Evolutionary conservation across 2,329 filamentous ascomycete genomes (phyloP), one percentile per base, ranked within the genome.

Genomic region (Cordyceps javanica): DNA sequence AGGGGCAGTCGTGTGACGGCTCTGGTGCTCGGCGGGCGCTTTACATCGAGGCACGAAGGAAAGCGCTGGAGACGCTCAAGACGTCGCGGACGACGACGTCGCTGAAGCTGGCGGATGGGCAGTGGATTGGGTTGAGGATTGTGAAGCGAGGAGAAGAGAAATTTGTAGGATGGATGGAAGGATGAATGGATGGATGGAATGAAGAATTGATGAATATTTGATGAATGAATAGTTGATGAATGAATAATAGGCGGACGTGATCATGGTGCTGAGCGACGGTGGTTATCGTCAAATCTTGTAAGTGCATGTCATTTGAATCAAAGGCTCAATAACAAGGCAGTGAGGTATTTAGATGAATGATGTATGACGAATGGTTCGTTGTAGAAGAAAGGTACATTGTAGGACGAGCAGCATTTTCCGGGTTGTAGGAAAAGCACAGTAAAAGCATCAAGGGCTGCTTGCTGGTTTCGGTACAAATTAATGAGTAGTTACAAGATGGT

Each of bases 71-170:
- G 53, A 76, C 81, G 55, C 67, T 91, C 50, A 71, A 70, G 58
- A 72, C 75, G 32, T 84, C 87, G 63, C 77, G 73, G 28, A 81
- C 81, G n/a, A 71, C 89, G 58, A 78, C 93, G 60, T 91, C 89
- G 60, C 74, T 93, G 63, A 89, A 90, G 73, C 75, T 93, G 70
- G 77, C 84, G 30, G 77, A 74, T n/a, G 75, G 71, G 23, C 74
- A 75, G 6, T 75, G 80, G 56, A 82, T 93, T 34, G 86, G 87
- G 0, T 73, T 93, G 41, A 74, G 88, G 61, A 71, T 93, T 62
- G 86, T 90, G 10, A 83, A 74, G 73, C 82, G 86, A 63, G 89
- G 89, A 0, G 72, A 81, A 62, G 90, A 92, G 77, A 80, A 80
- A 65, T 91, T 92, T 72, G 72, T 9, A 13, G 28, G 51, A 3